phyloP scores from a whole-genome alignment of 306 rosid genomes.

The Oxytropis ochrocephala region DNA sequence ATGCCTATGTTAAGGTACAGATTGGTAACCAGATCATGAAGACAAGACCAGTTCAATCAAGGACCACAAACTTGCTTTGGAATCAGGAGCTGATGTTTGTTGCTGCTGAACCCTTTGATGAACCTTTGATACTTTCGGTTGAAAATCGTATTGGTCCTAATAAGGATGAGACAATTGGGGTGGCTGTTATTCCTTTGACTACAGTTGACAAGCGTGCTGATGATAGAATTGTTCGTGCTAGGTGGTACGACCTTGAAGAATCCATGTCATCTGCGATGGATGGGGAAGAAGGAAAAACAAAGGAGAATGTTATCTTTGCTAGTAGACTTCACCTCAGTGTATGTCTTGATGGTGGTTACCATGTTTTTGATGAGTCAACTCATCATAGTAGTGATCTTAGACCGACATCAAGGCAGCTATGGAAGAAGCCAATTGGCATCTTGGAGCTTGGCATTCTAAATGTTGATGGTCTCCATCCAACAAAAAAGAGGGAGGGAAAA shows the following conservation, averaged over 20 bases:
- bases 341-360: slow-evolving; percentile 97
- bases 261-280: slow-evolving; percentile 71
- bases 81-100: slow-evolving; percentile 78
- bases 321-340: slow-evolving; percentile 62
- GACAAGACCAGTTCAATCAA: slow-evolving; percentile 55
- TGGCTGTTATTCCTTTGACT: slow-evolving; percentile 48
- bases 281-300: slow-evolving; percentile 28
- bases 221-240: slow-evolving; percentile 40
- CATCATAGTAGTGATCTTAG: slow-evolving; percentile 84
- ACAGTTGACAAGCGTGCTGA: slow-evolving; percentile 74
- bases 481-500: slow-evolving; percentile 66
- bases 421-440: slow-evolving; percentile 75
- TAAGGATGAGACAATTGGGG: slow-evolving; percentile 74
- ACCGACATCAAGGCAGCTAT: slow-evolving; percentile 74
- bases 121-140: slow-evolving; percentile 52
- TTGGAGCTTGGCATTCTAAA: slow-evolving; percentile 77
- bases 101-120: slow-evolving; percentile 92
- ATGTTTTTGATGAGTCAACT: slow-evolving; percentile 89
- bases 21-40: slow-evolving; percentile 59
- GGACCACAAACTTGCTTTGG: slow-evolving; percentile 51
- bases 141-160: slow-evolving; percentile 67
- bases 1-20: slow-evolving; percentile 71
- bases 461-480: slow-evolving; percentile 68
- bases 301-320: slow-evolving; percentile 53
- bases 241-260: slow-evolving; percentile 62